Percentiles rank a stretch among this genome's conserved stretches.
These are phyloP conservation scores for Fusarium sp. DNA, from an alignment of 2,329 filamentous ascomycete species.

Conservation along the genomic window DNA sequence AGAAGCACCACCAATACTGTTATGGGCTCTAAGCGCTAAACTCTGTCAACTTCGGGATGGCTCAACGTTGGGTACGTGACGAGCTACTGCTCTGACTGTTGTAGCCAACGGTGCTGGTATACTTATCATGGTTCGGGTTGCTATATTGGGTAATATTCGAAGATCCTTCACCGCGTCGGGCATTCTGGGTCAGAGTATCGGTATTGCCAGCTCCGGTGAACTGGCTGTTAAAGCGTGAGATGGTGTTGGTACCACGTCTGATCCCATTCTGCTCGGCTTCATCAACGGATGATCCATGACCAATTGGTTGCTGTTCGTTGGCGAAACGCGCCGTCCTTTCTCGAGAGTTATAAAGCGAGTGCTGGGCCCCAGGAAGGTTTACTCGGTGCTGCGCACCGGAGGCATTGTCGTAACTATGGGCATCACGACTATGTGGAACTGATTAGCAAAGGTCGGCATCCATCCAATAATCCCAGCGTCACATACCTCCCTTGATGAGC, in stretches of 20 bases:
- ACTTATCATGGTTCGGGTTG: not conserved
- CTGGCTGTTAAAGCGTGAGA: conserved; percentile 12
- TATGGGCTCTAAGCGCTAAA: too few species aligned
- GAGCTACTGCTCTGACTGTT: not conserved
- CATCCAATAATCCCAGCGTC: not conserved
- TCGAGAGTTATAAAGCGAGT: conserved; percentile 1
- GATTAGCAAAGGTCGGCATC: conserved; percentile 2
- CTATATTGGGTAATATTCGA: not conserved
- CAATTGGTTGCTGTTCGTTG: not conserved
- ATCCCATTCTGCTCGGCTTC: conserved; percentile 4
- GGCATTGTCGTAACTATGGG: not conserved
- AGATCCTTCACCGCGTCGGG: not conserved
- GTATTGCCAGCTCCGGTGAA: not conserved
- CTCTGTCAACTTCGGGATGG: not conserved
- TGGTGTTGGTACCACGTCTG: not conserved
- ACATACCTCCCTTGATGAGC: conserved; percentile 37
- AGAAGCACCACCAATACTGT: not conserved
- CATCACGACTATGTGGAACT: not conserved
- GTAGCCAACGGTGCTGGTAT: conserved; percentile 1
- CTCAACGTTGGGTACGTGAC: not conserved
- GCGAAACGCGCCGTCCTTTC: conserved; percentile 22
- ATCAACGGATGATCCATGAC: not conserved
- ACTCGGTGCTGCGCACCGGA: not conserved
- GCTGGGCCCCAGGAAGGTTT: not conserved
- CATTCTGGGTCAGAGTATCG: not conserved